Base-by-base conservation (phyloP, 768 basidiomycete species). In the Tricholoma matsutake region DNA sequence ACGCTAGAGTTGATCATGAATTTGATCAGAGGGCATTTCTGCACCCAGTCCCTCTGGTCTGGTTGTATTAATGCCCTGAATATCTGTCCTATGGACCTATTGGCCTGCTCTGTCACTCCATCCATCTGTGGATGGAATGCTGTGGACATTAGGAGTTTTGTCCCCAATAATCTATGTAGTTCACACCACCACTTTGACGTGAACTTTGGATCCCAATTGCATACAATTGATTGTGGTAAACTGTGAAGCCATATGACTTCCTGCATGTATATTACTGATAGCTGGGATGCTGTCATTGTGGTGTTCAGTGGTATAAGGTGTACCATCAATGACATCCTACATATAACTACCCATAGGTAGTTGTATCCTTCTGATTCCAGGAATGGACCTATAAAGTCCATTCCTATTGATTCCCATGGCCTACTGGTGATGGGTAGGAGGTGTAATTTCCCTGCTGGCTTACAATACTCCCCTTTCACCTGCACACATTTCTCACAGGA, bases 61-160 rank as follows among this genome's bases (percentile, higher is more conserved):
- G 16, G 31, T 3, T n/a, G 7, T n/a, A 52, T n/a, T 3, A 52
- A 13, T 8, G 29, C 51, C 7, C 16, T 31, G 4, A 32, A 32
- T 22, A 49, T 49, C 18, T 49, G 47, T 4, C 22, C 22, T 22
- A 28, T 28, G 9, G 54, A 34, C 4, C 5, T 4, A 34, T 73
- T 72, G 7, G 16, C 53, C 13, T 11, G 4, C 34, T 54, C 53
- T 18, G 53, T 32, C 34, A 37, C 25, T 18, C 53, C 53, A 37
- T 54, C 53, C 18, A 31, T 32, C 18, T 54, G 53, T 8, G 31
- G 53, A 6, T 54, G 31, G 31, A 54, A 49, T 14, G 25, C 18
- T 9, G 22, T 49, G 6, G 18, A 49, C 22, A 49, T 22, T 22
- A 49, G 47, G 9, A 49, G 9, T 25, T 49, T 49, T 4, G 8